Evolutionary conservation across 1,139 yeast genomes (phyloP).

Genomic region (Magnusiomyces sp.): DNA sequence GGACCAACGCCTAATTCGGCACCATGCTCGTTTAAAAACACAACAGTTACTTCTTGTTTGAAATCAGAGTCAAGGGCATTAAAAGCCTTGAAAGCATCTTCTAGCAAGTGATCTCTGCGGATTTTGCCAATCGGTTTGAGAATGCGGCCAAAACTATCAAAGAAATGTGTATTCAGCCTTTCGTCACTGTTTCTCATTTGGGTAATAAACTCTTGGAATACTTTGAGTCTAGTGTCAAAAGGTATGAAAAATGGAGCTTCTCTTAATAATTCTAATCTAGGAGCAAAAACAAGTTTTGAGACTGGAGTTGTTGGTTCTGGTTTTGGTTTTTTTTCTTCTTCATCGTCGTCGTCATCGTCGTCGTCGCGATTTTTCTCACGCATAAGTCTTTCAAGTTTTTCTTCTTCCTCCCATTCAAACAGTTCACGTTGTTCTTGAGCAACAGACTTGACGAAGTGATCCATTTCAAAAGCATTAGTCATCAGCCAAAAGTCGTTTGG

Average conservation of each 20-base stretch:
- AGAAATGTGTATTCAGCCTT: slow-evolving; percentile 16
- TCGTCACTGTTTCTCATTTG: slow-evolving; percentile 18
- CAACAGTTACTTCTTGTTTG: slow-evolving; percentile 53
- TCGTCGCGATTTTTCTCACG: slow-evolving; percentile 11
- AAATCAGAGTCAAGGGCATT: slow-evolving; percentile 42
- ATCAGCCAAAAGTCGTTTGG: slow-evolving; percentile 51
- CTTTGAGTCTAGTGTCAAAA: slow-evolving; percentile 61
- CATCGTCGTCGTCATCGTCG: slow-evolving; percentile 17
- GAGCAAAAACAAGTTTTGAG: slow-evolving; percentile 14
- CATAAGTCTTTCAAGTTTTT: slow-evolving; percentile 19
- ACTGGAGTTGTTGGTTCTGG: background rate
- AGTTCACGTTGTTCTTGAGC: slow-evolving; percentile 24
- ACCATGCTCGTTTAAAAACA: slow-evolving; percentile 65
- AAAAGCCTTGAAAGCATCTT: slow-evolving; percentile 64
- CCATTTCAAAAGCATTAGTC: slow-evolving; percentile 22
- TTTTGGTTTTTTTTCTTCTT: slow-evolving; percentile 12
- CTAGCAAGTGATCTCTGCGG: slow-evolving; percentile 58
- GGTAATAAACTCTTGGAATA: slow-evolving; percentile 57
- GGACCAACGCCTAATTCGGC: slow-evolving; percentile 92
- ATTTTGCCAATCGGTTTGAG: slow-evolving; percentile 41
- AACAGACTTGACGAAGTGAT: slow-evolving; percentile 29
- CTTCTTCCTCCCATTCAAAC: slow-evolving; percentile 29
- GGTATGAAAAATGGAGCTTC: slow-evolving; percentile 73
- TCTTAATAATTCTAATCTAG: slow-evolving; percentile 44
- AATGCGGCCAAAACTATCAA: slow-evolving; percentile 20